Evolutionary conservation across 306 rosid species (phyloP).

Genomic region (barrel medic (Medicago truncatula)): MtrunA17r5.0-ANR NC_053045.1:63792501-63793000

Average conservation of each 20-base stretch:
- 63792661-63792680: slow-evolving; percentile 69
- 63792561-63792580: no score
- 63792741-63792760: slow-evolving; percentile 46
- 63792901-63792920: slow-evolving; percentile 66
- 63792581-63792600: no score
- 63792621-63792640: slow-evolving; percentile 49
- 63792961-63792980: slow-evolving; percentile 49
- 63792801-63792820: slow-evolving; percentile 44
- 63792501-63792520: no score
- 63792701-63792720: slow-evolving; percentile 31
- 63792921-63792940: slow-evolving; percentile 88
- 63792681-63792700: slow-evolving; percentile 53
- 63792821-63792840: neutral
- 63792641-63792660: slow-evolving; percentile 77
- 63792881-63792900: slow-evolving; percentile 78
- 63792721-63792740: slow-evolving; percentile 50
- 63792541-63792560: no score
- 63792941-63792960: slow-evolving; percentile 67
- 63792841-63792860: neutral
- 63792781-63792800: slow-evolving; percentile 51
- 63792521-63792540: no score
- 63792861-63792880: slow-evolving; percentile 49
- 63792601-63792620: neutral
- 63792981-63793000: slow-evolving; percentile 73
- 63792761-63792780: slow-evolving; percentile 43